These are phyloP conservation scores for Yamadazyma atlantica DNA, from an alignment of 1,139 yeast genomes.

Conservation along the genomic window DNA sequence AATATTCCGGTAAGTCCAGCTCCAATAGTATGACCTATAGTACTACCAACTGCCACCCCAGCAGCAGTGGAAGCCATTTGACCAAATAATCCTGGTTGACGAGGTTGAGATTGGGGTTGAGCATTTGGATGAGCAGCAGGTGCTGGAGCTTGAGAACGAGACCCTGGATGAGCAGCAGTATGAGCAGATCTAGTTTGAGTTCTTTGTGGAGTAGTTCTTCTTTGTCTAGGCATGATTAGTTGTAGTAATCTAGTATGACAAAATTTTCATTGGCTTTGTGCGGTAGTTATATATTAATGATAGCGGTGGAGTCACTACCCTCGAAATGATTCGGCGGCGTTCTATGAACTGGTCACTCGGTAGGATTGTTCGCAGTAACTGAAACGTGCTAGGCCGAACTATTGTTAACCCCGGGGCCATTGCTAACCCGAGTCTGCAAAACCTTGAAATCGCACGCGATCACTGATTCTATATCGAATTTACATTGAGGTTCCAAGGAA, in stretches of 20 bases:
- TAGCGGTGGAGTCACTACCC: constrained; percentile 7
- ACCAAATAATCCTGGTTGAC: constrained; percentile 82
- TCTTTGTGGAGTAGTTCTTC: constrained; percentile 62
- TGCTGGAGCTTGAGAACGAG: constrained; percentile 14
- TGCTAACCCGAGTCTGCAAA: too few relatives aligned
- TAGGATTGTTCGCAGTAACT: too few relatives aligned
- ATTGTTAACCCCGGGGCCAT: too few relatives aligned
- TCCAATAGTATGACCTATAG: constrained; percentile 95
- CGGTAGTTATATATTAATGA: constrained; percentile 7
- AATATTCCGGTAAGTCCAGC: constrained; percentile 89
- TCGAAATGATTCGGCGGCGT: too few relatives aligned
- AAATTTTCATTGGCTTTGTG: constrained; percentile 4
- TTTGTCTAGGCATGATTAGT: constrained; percentile 63
- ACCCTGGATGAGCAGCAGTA: constrained; percentile 65
- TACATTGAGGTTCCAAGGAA: too few relatives aligned
- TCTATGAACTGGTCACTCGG: too few relatives aligned
- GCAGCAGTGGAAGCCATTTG: constrained; percentile 99
- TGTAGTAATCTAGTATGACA: constrained; percentile 2
- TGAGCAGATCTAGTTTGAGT: constrained; percentile 71
- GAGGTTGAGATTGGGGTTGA: constrained; percentile 31
- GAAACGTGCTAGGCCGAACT: too few relatives aligned
- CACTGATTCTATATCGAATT: too few relatives aligned
- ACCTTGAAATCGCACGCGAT: too few relatives aligned
- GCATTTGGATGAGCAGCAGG: constrained; percentile 39
- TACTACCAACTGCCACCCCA: constrained; percentile 98